phyloP scores from a whole-genome alignment of 306 rosid species.

The Macrotyloma uniflorum region DNA sequence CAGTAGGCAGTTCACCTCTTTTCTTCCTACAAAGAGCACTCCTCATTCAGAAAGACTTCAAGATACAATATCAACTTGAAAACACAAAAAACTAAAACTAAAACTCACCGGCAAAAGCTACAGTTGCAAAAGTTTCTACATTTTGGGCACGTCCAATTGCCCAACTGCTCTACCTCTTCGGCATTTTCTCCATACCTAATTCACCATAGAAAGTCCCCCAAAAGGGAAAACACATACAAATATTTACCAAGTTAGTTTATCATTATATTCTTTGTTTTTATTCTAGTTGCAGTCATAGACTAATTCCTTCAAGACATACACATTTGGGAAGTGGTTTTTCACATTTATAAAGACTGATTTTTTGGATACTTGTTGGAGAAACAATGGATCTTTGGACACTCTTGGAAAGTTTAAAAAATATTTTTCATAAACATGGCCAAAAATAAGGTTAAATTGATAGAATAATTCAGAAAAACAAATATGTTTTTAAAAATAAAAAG shows the following conservation, averaged over 20 bases:
- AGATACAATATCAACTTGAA: not conserved
- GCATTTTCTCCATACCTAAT: slow-evolving; percentile 77
- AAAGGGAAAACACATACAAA: not conserved
- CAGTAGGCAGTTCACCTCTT: slow-evolving; percentile 74
- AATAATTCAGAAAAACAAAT: not conserved
- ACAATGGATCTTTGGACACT: not conserved
- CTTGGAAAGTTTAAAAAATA: not conserved
- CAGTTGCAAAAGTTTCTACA: slow-evolving; percentile 82
- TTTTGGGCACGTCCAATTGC: slow-evolving; percentile 75
- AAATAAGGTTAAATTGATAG: not conserved
- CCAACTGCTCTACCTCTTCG: slow-evolving; percentile 45
- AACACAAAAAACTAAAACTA: not conserved
- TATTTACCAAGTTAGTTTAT: not conserved
- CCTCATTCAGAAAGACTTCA: slow-evolving; percentile 27
- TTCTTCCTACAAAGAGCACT: slow-evolving; percentile 57
- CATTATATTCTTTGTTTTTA: not conserved
- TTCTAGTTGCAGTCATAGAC: not conserved
- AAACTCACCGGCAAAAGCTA: slow-evolving; percentile 70
- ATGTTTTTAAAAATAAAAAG: not conserved
- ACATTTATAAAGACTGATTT: not conserved
- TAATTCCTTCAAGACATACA: not conserved
- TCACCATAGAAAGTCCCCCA: slow-evolving; percentile 4
- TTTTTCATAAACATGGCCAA: not conserved
- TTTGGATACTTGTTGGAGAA: not conserved
- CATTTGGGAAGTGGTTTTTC: not conserved